Evolutionary conservation across 2,329 filamentous ascomycete genomes (phyloP), one percentile per base, ranked within the genome.

Genomic region (Fusarium subglutinans): DNA sequence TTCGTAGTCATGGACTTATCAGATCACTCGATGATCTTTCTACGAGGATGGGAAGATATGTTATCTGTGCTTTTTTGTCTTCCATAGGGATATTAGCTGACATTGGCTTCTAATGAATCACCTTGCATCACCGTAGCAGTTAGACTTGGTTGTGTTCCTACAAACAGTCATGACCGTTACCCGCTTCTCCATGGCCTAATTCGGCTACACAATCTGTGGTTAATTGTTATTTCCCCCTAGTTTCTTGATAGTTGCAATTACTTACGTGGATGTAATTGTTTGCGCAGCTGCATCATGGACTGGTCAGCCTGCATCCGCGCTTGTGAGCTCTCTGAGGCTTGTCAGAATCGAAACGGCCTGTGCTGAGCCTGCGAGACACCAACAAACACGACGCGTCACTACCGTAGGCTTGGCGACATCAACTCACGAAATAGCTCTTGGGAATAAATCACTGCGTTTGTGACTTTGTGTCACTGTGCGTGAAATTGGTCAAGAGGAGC

Each of bases 131-230:
- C 8, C 8, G 2, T n/a, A 15, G 6, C 15, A 17, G 1, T 1
- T 9, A 22, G 8, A 6, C 2, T 41, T 4, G 12, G 14, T 6
- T 22, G 8, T 41, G 12, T 1, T 40, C 13, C 20, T 3, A 14
- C 1, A 22, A 0, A 10, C 15, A 18, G 17, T 1, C 4, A 38
- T 18, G 17, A 18, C 37, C 37, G 9, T 9, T 3, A 3, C 11
- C 9, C 17, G 8, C 37, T 20, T 38, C 37, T 11, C 37, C 17
- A 38, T 20, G 5, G 2, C 37, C 10, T 17, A 3, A 12, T n/a
- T 4, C 9, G 7, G 22, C 20, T 8, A 30, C 7, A 5, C 0
- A 13, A 15, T 30, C 26, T n/a, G 18, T 28, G 6, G 22, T 22
- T 0, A 18, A 12, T 45, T 45, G 1, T 20, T n/a, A n/a, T n/a